Base-by-base conservation (phyloP, 345 rosid genomes). In the Linum lewisii region DNA sequence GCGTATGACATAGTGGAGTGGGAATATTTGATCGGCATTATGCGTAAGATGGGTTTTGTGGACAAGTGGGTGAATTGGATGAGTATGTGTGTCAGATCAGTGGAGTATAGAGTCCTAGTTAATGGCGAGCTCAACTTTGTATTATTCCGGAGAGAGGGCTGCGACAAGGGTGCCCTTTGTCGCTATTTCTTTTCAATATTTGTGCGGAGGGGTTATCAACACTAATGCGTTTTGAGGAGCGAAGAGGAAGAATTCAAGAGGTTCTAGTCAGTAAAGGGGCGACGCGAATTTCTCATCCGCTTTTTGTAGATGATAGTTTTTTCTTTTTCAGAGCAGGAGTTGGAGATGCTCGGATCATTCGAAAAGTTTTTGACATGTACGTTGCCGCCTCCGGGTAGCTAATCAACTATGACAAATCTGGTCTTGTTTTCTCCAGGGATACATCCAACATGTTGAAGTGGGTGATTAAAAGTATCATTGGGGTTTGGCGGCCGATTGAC, bases 321-420 rank as follows among this genome's bases (percentile, higher is more conserved):
- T 29, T 57, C 8, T 57, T 57, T 29, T 57, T 57, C 13, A 29
- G 16, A 20, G 60, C 60, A n/a, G n/a, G n/a, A n/a, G n/a, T n/a
- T n/a, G n/a, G n/a, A n/a, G 7, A 29, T 0, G 6, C 3, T 0
- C 3, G 15, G 19, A 21, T 38, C 25, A 19, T 19, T n/a, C n/a
- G 29, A 1, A 6, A 2, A 20, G 7, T 57, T 26, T n/a, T 57
- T 4, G 21, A 29, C 16, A 21, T 1, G 7, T 57, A 57, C 29
- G 60, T 25, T 11, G 6, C 6, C 1, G 44, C 60, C 0, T 57
- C 44, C 13, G 60, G 60, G 3, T 44, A 57, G 7, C 21, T 6
- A 7, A 2, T 57, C 7, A 32, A n/a, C 29, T 7, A 16, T 13
- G 3, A 7, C 15, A 26, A 57, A 20, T 21, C 23, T 13, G 13